Evolutionary conservation across 495 filamentous ascomycete genomes (phyloP).

Genomic region (Daldinia concentrica): DNA sequence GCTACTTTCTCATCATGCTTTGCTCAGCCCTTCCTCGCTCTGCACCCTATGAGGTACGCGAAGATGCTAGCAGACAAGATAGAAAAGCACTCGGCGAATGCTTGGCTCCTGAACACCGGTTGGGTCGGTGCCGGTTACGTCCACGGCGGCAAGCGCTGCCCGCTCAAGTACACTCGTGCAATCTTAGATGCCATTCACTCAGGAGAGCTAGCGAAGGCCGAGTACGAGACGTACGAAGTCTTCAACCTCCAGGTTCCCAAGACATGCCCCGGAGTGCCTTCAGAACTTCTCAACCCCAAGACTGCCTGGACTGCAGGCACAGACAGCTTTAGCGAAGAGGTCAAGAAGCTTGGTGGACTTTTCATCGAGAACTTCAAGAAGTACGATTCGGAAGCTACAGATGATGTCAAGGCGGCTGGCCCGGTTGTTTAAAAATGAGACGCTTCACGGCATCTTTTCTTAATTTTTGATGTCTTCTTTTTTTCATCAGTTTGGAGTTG

Average conservation of each 20-base stretch:
- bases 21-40: constrained; percentile 97
- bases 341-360: constrained; percentile 83
- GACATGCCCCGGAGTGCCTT: constrained; percentile 82
- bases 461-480: constrained; percentile 6
- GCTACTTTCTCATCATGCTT: constrained; percentile 99
- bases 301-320: constrained; percentile 85
- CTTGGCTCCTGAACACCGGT: constrained; percentile 98
- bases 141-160: constrained; percentile 97
- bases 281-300: constrained; percentile 92
- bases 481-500: constrained; percentile 28
- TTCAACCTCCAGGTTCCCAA: constrained; percentile 97
- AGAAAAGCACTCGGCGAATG: constrained; percentile 90
- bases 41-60: constrained; percentile 99
- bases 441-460: constrained; percentile 20
- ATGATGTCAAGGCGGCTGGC: constrained; percentile 79
- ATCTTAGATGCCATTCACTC: constrained; percentile 98
- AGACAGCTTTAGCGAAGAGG: constrained; percentile 83
- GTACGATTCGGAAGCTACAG: constrained; percentile 86
- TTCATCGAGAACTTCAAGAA: constrained; percentile 98
- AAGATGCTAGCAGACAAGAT: constrained; percentile 99
- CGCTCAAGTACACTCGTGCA: constrained; percentile 97
- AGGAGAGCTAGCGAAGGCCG: constrained; percentile 87
- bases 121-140: constrained; percentile 97
- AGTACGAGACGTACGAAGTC: constrained; percentile 94
- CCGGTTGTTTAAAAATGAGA: constrained; percentile 54